A percentile compares a stretch with the other conserved stretches of the same genome.
phyloP scores from a whole-genome alignment of 495 filamentous ascomycete genomes.

The Penicillium canariense region DNA sequence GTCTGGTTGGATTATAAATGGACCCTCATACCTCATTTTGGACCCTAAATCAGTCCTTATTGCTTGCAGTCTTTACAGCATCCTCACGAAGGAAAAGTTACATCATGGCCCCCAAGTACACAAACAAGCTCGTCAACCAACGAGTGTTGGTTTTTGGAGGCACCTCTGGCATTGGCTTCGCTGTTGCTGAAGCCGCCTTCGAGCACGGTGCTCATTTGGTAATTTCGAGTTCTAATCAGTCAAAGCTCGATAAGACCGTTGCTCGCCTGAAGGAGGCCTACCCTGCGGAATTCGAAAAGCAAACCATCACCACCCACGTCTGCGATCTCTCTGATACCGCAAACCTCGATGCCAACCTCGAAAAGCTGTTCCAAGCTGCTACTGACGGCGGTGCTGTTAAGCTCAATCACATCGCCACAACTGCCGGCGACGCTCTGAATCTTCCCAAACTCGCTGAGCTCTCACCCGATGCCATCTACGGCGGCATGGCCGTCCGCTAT shows the following conservation, averaged over 20 bases:
- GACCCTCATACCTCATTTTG: too few species aligned
- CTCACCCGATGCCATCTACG: conserved; percentile 41
- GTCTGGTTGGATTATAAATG: not conserved
- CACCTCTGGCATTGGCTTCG: conserved; percentile 53
- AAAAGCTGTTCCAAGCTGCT: conserved; percentile 43
- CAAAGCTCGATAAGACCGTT: conserved; percentile 44
- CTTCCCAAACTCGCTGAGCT: conserved; percentile 34
- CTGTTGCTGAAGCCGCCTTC: conserved; percentile 51
- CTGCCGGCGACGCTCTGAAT: conserved; percentile 50
- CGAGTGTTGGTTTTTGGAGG: conserved; percentile 54
- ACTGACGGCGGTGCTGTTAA: conserved; percentile 21
- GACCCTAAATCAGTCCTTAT: too few species aligned
- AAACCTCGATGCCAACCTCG: conserved; percentile 43
- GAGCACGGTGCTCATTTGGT: conserved; percentile 51
- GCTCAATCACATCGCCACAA: conserved; percentile 61
- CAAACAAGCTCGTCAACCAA: conserved; percentile 20
- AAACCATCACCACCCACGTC: conserved; percentile 13
- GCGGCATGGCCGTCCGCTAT: conserved; percentile 50
- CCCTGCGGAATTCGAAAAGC: conserved; percentile 27
- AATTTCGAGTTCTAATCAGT: conserved; percentile 52
- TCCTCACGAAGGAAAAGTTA: not conserved
- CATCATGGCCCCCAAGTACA: conserved; percentile 19
- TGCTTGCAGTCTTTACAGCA: not conserved
- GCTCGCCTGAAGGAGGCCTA: conserved; percentile 33
- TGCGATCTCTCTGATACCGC: conserved; percentile 47